These are phyloP conservation scores for Trichoderma pleuroti DNA, from an alignment of 2,329 filamentous ascomycete genomes.

Conservation along the genomic window DNA sequence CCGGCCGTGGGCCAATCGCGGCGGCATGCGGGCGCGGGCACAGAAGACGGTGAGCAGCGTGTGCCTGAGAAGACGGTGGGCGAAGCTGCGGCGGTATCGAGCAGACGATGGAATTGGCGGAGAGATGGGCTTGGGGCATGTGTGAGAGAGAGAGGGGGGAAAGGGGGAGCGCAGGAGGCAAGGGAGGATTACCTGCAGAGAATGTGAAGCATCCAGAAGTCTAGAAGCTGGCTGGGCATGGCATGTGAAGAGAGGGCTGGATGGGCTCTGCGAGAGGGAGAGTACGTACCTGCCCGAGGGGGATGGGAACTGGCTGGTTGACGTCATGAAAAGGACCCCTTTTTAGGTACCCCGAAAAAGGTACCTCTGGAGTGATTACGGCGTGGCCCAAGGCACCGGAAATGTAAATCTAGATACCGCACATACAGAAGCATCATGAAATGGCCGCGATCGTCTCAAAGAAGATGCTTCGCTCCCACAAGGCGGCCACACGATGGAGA, in stretches of 20 bases:
- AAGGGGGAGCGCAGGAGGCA: neutral
- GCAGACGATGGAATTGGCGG: neutral
- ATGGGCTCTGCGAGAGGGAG: neutral
- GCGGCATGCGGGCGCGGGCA: conserved; percentile 5
- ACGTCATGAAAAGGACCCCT: neutral
- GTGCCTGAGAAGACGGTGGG: conserved; percentile 16
- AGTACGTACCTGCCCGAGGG: neutral
- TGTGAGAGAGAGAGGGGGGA: neutral
- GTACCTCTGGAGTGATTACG: neutral
- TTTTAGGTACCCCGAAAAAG: neutral
- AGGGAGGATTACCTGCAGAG: neutral
- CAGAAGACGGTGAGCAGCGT: conserved; percentile 14
- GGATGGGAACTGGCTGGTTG: neutral
- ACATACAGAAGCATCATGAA: neutral
- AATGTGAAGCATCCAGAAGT: conserved; percentile 1
- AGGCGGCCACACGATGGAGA: neutral
- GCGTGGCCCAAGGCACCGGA: neutral
- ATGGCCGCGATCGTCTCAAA: neutral
- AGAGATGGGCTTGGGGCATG: neutral
- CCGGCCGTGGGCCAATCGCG: conserved; percentile 1
- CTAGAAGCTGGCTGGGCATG: neutral
- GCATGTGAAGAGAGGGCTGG: neutral
- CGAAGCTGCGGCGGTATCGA: neutral
- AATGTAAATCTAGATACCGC: neutral
- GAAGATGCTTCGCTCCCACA: conserved; percentile 4